A percentile compares a stretch with the other conserved stretches of the same genome.
Conservation (phyloP, 2,329 filamentous ascomycete species). For the Huntiella moniliformis region DNA sequence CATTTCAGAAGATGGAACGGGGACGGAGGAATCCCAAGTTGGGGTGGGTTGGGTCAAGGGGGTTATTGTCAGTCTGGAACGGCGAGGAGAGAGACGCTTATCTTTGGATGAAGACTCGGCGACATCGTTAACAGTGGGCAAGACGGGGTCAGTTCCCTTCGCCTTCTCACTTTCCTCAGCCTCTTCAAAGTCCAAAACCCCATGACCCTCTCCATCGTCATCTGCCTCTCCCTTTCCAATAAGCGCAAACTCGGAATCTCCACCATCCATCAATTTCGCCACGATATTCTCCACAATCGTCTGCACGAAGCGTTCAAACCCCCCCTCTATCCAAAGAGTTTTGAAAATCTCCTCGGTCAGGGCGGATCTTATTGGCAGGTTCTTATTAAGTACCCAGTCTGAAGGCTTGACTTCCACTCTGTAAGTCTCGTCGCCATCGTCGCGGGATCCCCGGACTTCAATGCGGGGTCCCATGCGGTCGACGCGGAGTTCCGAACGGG, state of each 20-base stretch:
- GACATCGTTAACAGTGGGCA: neutral
- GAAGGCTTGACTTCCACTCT: slow-evolving; percentile 53
- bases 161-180: neutral
- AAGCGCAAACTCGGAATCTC: slow-evolving; percentile 44
- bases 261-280: slow-evolving; percentile 22
- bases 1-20: slow-evolving; percentile 54
- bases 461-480: slow-evolving; percentile 67
- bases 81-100: neutral
- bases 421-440: slow-evolving; percentile 65
- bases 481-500: slow-evolving; percentile 66
- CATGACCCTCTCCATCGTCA: slow-evolving; percentile 15
- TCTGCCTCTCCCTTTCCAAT: slow-evolving; percentile 51
- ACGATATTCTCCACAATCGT: slow-evolving; percentile 27
- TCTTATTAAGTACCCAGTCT: slow-evolving; percentile 51
- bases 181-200: neutral
- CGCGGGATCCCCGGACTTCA: slow-evolving; percentile 61
- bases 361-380: slow-evolving; percentile 37
- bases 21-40: slow-evolving; percentile 18
- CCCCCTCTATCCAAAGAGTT: too few relatives aligned
- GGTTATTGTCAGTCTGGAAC: slow-evolving; percentile 35
- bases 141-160: neutral
- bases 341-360: slow-evolving; percentile 20
- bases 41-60: slow-evolving; percentile 38
- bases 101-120: neutral
- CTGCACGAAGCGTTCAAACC: too few relatives aligned